These are phyloP conservation scores for Podospora pseudopauciseta DNA, from an alignment of 495 filamentous ascomycete genomes.

Conservation along the genomic window DNA sequence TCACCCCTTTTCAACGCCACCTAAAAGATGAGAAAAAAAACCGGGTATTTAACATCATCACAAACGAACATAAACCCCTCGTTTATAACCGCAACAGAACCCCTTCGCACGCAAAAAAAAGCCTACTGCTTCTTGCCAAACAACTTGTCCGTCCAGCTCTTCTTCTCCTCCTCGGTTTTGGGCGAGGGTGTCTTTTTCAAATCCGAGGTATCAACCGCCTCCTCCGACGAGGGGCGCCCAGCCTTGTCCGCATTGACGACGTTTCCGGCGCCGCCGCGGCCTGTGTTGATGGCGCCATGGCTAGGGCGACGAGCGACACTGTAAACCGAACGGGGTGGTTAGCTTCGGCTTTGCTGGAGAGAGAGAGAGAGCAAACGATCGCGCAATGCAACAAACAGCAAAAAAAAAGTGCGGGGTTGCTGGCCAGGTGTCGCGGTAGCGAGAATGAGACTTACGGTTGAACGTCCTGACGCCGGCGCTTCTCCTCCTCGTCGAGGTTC, in stretches of 20 bases:
- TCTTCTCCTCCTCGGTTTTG: constrained; percentile 38
- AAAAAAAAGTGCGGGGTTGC: constrained; percentile 13
- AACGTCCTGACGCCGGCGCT: constrained; percentile 79
- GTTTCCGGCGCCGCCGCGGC: constrained; percentile 58
- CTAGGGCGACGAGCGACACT: constrained; percentile 41
- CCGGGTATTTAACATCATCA: background rate
- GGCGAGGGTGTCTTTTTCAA: background rate
- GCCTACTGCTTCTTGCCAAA: constrained; percentile 43
- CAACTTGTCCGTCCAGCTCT: constrained; percentile 46
- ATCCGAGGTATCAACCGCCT: background rate
- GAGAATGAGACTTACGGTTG: constrained; percentile 45
- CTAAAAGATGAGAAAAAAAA: background rate
- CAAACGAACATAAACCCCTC: background rate
- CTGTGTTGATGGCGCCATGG: constrained; percentile 42
- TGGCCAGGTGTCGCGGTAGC: background rate
- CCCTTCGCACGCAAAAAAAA: constrained; percentile 1
- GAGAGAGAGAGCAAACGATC: background rate
- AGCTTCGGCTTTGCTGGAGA: constrained; percentile 5
- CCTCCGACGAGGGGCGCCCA: constrained; percentile 30
- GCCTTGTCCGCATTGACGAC: constrained; percentile 39
- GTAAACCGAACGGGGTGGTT: background rate
- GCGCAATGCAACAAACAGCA: background rate
- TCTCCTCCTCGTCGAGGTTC: constrained; percentile 62
- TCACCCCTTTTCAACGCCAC: constrained; percentile 1
- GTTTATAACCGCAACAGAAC: background rate